Conservation (phyloP, 352 stramenopile species). For the Pythium chondricola region DNA sequence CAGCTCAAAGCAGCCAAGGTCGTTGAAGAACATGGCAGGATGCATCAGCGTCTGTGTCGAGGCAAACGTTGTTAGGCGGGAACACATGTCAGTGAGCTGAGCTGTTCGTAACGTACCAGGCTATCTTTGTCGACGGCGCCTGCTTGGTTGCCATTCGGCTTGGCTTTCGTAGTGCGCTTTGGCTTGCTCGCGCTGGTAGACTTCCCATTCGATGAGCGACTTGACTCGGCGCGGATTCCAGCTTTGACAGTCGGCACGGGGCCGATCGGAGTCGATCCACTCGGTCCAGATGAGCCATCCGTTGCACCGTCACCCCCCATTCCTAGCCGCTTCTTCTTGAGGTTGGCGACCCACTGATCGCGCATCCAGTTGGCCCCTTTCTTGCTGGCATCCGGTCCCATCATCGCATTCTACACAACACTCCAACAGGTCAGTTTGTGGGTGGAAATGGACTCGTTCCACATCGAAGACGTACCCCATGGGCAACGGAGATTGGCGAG, state of each 20-base stretch:
- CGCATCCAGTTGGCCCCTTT: constrained; percentile 58
- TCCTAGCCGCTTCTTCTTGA: constrained; percentile 69
- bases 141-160: not conserved
- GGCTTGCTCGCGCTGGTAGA: not conserved
- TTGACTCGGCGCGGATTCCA: constrained; percentile 11
- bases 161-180: constrained; percentile 12
- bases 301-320: not conserved
- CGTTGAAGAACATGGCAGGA: constrained; percentile 48
- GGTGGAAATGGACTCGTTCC: too few relatives aligned
- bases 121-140: constrained; percentile 14
- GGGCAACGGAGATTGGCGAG: constrained; percentile 26
- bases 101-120: constrained; percentile 8
- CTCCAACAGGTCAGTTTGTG: too few relatives aligned
- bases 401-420: constrained; percentile 28
- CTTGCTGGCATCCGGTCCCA: constrained; percentile 25
- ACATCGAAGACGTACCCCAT: constrained; percentile 20
- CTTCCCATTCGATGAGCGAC: constrained; percentile 2
- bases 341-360: constrained; percentile 80
- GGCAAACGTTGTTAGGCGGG: too few relatives aligned
- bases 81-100: not conserved
- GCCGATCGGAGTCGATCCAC: not conserved
- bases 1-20: constrained; percentile 60
- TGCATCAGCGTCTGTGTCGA: constrained; percentile 27
- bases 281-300: not conserved
- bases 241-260: constrained; percentile 11